Evolutionary conservation across 495 filamentous ascomycete species (phyloP), one percentile per base, ranked within the genome.

Genomic region (Cryomyces antarcticus): DNA sequence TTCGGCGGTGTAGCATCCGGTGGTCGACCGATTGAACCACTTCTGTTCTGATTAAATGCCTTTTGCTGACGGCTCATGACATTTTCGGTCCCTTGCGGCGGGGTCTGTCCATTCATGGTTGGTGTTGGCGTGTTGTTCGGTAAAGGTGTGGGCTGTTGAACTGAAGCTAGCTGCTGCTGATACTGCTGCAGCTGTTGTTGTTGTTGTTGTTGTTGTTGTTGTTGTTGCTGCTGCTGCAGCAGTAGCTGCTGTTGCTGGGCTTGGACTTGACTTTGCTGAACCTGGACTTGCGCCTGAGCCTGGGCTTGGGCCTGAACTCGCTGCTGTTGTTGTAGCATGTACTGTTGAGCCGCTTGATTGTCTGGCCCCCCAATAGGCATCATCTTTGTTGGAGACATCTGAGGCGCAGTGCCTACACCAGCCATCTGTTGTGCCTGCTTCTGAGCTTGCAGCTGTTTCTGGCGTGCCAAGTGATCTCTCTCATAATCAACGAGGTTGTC

Each of bases 401-500:
- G 59, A 41, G 48, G 43, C 9, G 56, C 47, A 24, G 17, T 24
- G 17, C 17, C 17, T 24, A 24, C 24, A 39, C 50, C 50, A 11
- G 50, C 49, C 52, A 61, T 59, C 37, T 68, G 62, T 38, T 66
- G 61, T 44, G 59, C 59, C 37, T 57, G 59, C 45, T 54, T 62
- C 41, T 45, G 62, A 52, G 58, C 64, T 55, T 46, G 61, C 60
- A 53, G 61, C 30, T 55, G 61, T 49, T 58, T 51, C 41, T 69
- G 60, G 44, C 74, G 70, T 11, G 24, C 31, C 4, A 47, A 50
- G 11, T 43, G 12, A 12, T 28, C 28, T 13, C 52, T 42, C 54
- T 95, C 87, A 51, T 85, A 94, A 27, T 63, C 56, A 28, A 56
- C 62, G 4, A 95, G 58, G 46, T 88, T 84, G 37, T 75, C 67